Evolutionary conservation across 306 rosid species (phyloP), one percentile per base, ranked within the genome.

Genomic region (Vigna hirtella): DNA sequence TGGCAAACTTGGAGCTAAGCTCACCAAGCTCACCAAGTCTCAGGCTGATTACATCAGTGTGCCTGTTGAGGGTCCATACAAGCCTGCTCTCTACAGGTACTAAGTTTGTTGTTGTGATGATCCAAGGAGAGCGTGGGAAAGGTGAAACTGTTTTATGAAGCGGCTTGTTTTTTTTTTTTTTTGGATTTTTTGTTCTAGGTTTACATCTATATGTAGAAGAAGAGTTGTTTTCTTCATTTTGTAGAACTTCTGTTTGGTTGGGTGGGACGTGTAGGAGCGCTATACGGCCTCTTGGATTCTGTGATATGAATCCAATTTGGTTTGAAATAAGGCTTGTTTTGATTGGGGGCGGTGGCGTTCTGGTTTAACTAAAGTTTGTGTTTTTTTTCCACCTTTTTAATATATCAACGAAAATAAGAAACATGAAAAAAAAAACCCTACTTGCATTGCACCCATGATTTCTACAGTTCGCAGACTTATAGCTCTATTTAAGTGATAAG

Each of bases 21-120:
- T 95, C 82, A 95, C 99, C 50, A 89, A 89, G 89, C 97, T 95
- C 72, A 3, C 8, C 69, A 83, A 93, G 70, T 77, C 77, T 3
- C 99, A 95, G 77, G 93, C 99, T 50, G 99, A 93, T 83, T 95
- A 95, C 82, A 93, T 95, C 77, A 91, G 87, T 17, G 91, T 95
- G 52, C 99, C 99, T 2, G 74, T 87, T 22, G 98, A 93, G 87
- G 99, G 99, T 72, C 99, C 99, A 18, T 95, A 95, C 91, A 95
- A 93, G 90, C 99, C 99, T 72, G 79, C 85, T 70, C 89, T 73
- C 75, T 95, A 95, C 91, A 93, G 99, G 96, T 93, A 95, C 62
- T 95, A 85, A 90, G 77, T 30, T 30, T 4, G 38, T 43, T 66
- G 53, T 40, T 15, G 81, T 15, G 18, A 40, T 76, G 55, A 26